Percentiles rank a stretch among this genome's conserved stretches.
Conservation (phyloP, 805 yeast genomes). For the Suhomyces sp. region DNA sequence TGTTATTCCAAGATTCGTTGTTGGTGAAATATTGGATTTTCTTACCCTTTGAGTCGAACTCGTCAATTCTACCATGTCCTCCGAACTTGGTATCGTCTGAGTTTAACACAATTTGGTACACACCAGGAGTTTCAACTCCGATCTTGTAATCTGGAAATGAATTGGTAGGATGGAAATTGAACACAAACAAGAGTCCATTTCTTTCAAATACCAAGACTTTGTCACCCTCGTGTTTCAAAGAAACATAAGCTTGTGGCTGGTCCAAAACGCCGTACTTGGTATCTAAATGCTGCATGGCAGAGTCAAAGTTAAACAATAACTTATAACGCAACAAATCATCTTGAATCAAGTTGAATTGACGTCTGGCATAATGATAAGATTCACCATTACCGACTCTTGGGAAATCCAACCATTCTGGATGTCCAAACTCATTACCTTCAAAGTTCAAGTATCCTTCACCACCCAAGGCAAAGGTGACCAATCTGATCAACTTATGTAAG, state of each 20-base stretch:
- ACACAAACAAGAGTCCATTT: slow-evolving; percentile 77
- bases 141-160: slow-evolving; percentile 84
- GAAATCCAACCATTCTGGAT: slow-evolving; percentile 98
- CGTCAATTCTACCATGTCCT: slow-evolving; percentile 69
- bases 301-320: slow-evolving; percentile 77
- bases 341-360: slow-evolving; percentile 86
- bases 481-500: slow-evolving; percentile 85
- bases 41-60: slow-evolving; percentile 40
- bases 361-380: slow-evolving; percentile 89
- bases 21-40: slow-evolving; percentile 63
- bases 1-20: slow-evolving; percentile 74
- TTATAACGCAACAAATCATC: slow-evolving; percentile 81
- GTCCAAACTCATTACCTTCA: slow-evolving; percentile 98
- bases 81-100: slow-evolving; percentile 73
- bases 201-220: slow-evolving; percentile 88
- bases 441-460: slow-evolving; percentile 96
- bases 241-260: slow-evolving; percentile 72
- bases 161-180: slow-evolving; percentile 86
- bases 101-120: slow-evolving; percentile 70
- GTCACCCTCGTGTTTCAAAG: slow-evolving; percentile 85
- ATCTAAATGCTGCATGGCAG: slow-evolving; percentile 80
- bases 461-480: slow-evolving; percentile 86
- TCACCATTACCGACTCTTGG: slow-evolving; percentile 88
- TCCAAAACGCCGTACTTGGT: slow-evolving; percentile 67
- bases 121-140: slow-evolving; percentile 83